phyloP scores from a whole-genome alignment of 2,329 filamentous ascomycete genomes.

The Colletotrichum caudatum region DNA sequence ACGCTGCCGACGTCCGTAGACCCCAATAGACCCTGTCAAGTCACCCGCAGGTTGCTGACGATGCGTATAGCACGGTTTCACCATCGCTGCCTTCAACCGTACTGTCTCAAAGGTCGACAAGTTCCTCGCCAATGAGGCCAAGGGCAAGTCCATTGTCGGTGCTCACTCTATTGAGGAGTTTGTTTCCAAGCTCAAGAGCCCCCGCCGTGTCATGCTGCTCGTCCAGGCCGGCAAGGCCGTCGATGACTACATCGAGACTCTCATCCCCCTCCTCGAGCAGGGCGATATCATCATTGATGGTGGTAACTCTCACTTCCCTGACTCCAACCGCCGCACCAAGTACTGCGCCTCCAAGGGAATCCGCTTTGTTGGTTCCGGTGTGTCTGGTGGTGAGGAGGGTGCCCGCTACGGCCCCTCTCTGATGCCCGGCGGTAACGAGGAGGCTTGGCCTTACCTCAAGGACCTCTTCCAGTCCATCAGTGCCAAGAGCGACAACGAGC shows the following conservation, averaged over 20 bases:
- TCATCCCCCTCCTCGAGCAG: slow-evolving; percentile 83
- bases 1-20: slow-evolving; percentile 75
- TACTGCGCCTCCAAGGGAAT: slow-evolving; percentile 90
- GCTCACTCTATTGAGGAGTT: slow-evolving; percentile 96
- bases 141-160: slow-evolving; percentile 95
- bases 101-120: slow-evolving; percentile 98
- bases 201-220: slow-evolving; percentile 96
- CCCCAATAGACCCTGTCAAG: not conserved
- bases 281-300: slow-evolving; percentile 99
- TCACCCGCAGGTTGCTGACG: slow-evolving; percentile 13
- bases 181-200: slow-evolving; percentile 94
- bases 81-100: slow-evolving; percentile 98
- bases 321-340: slow-evolving; percentile 95
- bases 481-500: slow-evolving; percentile 96
- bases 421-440: slow-evolving; percentile 99
- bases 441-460: slow-evolving; percentile 98
- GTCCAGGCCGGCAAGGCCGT: slow-evolving; percentile 99
- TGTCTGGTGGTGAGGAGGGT: slow-evolving; percentile 99
- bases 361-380: slow-evolving; percentile 95
- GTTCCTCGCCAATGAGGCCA: slow-evolving; percentile 91
- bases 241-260: slow-evolving; percentile 97
- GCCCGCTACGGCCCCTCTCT: slow-evolving; percentile 96
- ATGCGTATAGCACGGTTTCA: slow-evolving; percentile 77
- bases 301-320: slow-evolving; percentile 99
- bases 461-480: slow-evolving; percentile 98